phyloP scores from a whole-genome alignment of 257 asterid genomes.

The Knoxia roxburghii region DNA sequence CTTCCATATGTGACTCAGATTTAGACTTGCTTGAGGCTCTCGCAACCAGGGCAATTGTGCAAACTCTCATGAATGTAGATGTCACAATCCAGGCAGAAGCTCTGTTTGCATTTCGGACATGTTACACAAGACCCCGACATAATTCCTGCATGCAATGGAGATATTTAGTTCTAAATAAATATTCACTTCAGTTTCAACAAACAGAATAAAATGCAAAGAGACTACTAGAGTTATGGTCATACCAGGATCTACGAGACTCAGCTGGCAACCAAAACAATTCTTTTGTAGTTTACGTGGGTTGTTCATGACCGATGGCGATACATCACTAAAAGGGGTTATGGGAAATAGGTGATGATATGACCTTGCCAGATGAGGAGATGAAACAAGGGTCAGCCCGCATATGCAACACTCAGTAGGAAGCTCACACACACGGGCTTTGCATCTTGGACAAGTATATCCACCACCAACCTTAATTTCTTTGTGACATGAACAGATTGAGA shows the following conservation, averaged over 20 bases:
- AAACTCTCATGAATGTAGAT: conserved; percentile 94
- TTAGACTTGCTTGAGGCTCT: conserved; percentile 64
- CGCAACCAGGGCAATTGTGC: conserved; percentile 98
- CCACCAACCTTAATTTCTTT: conserved; percentile 91
- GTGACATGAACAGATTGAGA: conserved; percentile 92
- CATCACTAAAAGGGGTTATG: conserved; percentile 82
- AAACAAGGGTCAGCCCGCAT: conserved; percentile 92
- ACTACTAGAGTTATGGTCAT: conserved; percentile 9
- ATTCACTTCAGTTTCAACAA: too few species aligned
- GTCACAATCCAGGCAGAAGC: conserved; percentile 91
- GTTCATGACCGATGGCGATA: conserved; percentile 42
- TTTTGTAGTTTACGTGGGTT: conserved; percentile 40
- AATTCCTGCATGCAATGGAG: conserved; percentile 77
- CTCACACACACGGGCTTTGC: conserved; percentile 93
- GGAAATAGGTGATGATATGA: conserved; percentile 97
- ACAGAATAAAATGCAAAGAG: too few species aligned
- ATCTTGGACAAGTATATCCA: conserved; percentile 97
- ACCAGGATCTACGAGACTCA: conserved; percentile 76
- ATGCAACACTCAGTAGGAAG: conserved; percentile 84
- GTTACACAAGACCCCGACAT: conserved; percentile 53
- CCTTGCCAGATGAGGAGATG: conserved; percentile 97
- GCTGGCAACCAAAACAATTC: conserved; percentile 83
- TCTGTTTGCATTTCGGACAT: conserved; percentile 84
- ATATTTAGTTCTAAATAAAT: too few species aligned
- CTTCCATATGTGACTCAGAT: conserved; percentile 24